Conservation (phyloP, 2,329 filamentous ascomycete genomes). For the Penicillium sp. region DNA sequence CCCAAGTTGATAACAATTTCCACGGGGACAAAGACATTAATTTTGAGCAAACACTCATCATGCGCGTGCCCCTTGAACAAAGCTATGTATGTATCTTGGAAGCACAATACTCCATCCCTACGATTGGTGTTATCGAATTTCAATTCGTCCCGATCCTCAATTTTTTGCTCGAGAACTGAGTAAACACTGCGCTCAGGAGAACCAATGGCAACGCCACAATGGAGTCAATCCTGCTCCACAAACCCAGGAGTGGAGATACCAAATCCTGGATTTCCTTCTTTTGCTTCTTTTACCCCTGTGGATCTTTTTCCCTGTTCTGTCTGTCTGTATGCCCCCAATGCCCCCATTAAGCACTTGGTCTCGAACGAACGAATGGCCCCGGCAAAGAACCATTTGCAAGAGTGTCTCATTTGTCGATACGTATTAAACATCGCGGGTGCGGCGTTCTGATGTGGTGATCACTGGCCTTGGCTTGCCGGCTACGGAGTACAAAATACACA, state of each 20-base stretch:
- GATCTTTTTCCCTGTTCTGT: conserved; percentile 7
- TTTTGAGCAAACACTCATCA: neutral
- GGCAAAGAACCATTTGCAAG: neutral
- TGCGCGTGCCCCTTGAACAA: neutral
- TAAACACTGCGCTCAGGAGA: neutral
- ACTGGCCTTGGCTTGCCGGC: neutral
- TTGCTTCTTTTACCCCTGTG: neutral
- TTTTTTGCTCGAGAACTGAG: neutral
- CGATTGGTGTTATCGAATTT: neutral
- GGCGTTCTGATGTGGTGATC: neutral
- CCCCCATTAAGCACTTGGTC: neutral
- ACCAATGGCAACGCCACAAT: neutral
- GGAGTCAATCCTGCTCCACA: conserved; percentile 1
- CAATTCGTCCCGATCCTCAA: neutral
- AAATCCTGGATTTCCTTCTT: neutral
- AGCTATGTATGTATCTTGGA: neutral
- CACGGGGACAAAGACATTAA: neutral
- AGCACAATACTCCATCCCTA: neutral
- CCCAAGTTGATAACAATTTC: neutral
- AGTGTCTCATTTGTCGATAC: neutral
- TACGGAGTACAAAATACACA: too few species aligned
- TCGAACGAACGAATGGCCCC: neutral
- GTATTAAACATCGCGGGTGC: neutral
- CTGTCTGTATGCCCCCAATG: neutral
- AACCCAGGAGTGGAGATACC: conserved; percentile 2